Conservation (phyloP, 148 eudicot species). For the Vaccinium corymbosum region DNA sequence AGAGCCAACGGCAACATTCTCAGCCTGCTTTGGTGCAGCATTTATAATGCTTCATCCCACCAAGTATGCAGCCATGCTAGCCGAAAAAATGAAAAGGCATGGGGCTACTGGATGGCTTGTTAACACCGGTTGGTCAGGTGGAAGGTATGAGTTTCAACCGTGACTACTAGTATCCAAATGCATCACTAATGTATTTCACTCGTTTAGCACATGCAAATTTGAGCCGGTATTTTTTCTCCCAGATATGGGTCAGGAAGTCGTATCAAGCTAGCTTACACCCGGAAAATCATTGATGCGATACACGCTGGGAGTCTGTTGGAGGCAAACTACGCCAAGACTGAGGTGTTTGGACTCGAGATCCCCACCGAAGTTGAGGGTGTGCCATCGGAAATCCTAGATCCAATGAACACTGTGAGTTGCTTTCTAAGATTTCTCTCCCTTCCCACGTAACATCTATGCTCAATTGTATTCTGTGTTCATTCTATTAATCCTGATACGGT, state of each 20-base stretch:
- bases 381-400: constrained; percentile 73
- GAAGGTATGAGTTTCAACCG: constrained; percentile 37
- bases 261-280: constrained; percentile 66
- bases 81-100: constrained; percentile 68
- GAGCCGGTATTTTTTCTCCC: neutral
- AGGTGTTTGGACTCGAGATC: constrained; percentile 79
- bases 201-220: neutral
- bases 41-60: constrained; percentile 86
- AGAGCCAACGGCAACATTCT: constrained; percentile 77
- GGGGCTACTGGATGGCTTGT: constrained; percentile 85
- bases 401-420: constrained; percentile 59
- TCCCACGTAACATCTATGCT: neutral
- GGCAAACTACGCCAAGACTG: constrained; percentile 51
- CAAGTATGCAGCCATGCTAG: constrained; percentile 76
- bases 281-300: constrained; percentile 71
- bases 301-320: constrained; percentile 55
- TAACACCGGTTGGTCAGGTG: constrained; percentile 85
- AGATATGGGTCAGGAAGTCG: constrained; percentile 79
- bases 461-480: neutral
- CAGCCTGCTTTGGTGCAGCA: constrained; percentile 87
- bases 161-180: neutral
- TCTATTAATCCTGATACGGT: neutral
- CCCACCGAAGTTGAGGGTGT: constrained; percentile 69
- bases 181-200: neutral
- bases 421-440: neutral